Evolutionary conservation across 2,329 filamentous ascomycete genomes (phyloP), one percentile per base, ranked within the genome.

Genomic region (Calonectria pseudoturangicola): DNA sequence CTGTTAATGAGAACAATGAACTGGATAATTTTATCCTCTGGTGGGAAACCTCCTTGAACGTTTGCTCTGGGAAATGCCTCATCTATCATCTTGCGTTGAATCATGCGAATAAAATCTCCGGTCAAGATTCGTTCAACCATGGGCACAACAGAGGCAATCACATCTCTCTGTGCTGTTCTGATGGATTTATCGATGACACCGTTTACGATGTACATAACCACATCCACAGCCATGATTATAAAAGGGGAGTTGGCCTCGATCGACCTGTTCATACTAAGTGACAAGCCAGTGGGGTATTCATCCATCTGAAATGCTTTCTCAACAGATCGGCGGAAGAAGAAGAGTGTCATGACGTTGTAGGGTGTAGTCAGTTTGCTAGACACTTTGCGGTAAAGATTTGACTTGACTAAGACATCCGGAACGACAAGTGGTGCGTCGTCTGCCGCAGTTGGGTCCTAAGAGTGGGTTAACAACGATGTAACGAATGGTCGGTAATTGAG

Each of bases 201-300:
- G 82, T 97, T 98, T 82, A 98, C 94, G 79, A 99, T 98, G 85
- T 98, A 99, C 96, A 99, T 98, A 81, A 98, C 95, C 85, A 98
- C 97, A 86, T 99, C 97, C 10, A 99, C 96, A 0, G 96, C 96
- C 2, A 96, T 95, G 51, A 97, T 96, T 79, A 99, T 98, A 81
- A 95, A 97, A 0, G 97, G 97, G 3, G 95, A 91, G 78, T 95
- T 95, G 71, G 92, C 90, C 66, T 93, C 91, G 51, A 98, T 88
- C 4, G 93, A 88, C 80, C 89, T 94, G 79, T 89, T 92, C 50
- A 93, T 88, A 80, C 93, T 95, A 41, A 99, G 87, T 0, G 94
- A 94, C 25, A 99, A 87, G 25, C 95, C 95, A 0, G 89, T 86
- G 0, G 97, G 97, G 25, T 93, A 90, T 83, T 99, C 97, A 81